Evolutionary conservation across 345 rosid genomes (phyloP).

Genomic region (Barbarea vulgaris): DNA sequence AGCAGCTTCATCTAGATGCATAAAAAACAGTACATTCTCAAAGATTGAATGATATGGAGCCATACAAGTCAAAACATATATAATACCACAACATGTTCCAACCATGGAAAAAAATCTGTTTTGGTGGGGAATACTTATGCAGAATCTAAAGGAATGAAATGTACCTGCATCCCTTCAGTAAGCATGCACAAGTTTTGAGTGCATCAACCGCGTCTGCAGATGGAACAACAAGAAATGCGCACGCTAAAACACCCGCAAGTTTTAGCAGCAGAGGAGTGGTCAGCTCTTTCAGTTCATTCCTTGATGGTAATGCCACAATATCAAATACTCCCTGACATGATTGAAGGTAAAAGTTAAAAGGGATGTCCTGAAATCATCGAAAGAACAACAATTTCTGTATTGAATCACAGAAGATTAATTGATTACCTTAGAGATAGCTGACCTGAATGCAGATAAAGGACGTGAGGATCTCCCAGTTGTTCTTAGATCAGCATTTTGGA

Average conservation of each 20-base stretch:
- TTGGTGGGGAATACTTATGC: not conserved
- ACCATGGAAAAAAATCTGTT: not conserved
- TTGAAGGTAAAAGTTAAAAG: not conserved
- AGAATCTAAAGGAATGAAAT: constrained; percentile 10
- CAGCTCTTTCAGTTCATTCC: constrained; percentile 46
- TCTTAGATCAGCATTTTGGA: constrained; percentile 41
- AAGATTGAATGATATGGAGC: not conserved
- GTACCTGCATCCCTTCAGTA: constrained; percentile 91
- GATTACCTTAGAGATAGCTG: constrained; percentile 43
- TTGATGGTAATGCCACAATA: constrained; percentile 42
- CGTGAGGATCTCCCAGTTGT: constrained; percentile 45
- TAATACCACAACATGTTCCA: not conserved
- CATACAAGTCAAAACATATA: not conserved
- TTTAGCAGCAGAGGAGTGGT: constrained; percentile 46
- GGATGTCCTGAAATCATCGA: not conserved
- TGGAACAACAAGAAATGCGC: constrained; percentile 67
- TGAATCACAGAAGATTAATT: constrained; percentile 21
- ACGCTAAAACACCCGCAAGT: constrained; percentile 60
- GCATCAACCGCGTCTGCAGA: constrained; percentile 92
- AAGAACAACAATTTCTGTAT: not conserved
- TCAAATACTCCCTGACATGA: constrained; percentile 45
- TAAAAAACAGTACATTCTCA: constrained; percentile 4
- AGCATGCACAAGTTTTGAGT: constrained; percentile 90
- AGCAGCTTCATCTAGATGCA: not conserved
- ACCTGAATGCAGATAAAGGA: constrained; percentile 42